Base-by-base conservation (phyloP, 1,284 basidiomycete genomes). In the Trametes polyzona region DNA sequence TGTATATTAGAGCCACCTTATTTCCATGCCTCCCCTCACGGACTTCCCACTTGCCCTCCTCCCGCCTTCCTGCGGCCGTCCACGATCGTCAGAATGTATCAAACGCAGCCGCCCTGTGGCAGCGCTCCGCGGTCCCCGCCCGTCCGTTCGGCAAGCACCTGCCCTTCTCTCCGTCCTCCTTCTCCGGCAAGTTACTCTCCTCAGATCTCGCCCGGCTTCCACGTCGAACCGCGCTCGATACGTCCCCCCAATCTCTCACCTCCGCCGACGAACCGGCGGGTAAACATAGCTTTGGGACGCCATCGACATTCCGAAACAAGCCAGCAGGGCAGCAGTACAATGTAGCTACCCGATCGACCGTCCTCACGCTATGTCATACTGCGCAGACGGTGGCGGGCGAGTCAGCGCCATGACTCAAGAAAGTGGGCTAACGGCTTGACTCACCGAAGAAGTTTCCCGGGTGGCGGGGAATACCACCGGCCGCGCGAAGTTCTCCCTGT, bases 401-500 rank as follows among this genome's bases (percentile, higher is more conserved):
- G 52, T 62, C 54, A 58, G 60, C 53, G 35, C 11, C 27, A 48
- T 59, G 60, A 59, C 50, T 59, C 57, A 42, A 33, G n/a, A 47
- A 39, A 37, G 51, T 51, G 57, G 41, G 46, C 55, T 52, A 42
- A 51, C 58, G 61, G 52, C 37, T 39, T 52, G 58, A 66, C 64
- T 65, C 59, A 67, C 66, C 61, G 59, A 59, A 27, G 65, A 58
- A 33, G 62, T 55, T 53, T 66, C 63, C 61, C 65, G 62, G 43
- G 59, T 63, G 17, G 64, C 52, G 48, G 67, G 67, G 40, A 68
- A 64, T 32, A 67, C 65, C 27, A 65, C 62, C 47, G 65, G 65
- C 19, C 66, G 64, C 48, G 66, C 47, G 57, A 59, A 67, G 63
- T 67, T 67, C 32, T 63, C 64, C 51, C 66, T 67, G 58, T 49